Evolutionary conservation across 192 early-diverging fungal species (phyloP).

Genomic region (Paraglomus occultum): DNA sequence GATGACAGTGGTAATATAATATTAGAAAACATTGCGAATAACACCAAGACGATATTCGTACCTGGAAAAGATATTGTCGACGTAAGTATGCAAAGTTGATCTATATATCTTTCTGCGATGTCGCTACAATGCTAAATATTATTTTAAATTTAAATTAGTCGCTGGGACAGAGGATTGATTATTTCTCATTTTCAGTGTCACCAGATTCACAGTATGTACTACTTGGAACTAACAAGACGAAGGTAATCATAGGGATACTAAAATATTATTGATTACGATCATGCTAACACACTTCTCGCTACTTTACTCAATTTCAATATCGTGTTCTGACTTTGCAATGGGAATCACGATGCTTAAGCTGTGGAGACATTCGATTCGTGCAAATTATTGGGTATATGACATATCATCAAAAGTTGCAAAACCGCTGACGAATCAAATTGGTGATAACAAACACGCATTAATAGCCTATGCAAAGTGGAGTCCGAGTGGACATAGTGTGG

Average conservation of each 20-base stretch:
- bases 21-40: constrained; percentile 10
- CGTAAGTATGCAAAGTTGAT: neutral
- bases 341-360: constrained; percentile 37
- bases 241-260: constrained; percentile 36
- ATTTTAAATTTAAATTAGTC: neutral
- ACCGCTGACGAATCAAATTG: constrained; percentile 52
- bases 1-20: constrained; percentile 10
- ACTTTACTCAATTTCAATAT: too few species aligned
- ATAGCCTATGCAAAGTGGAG: constrained; percentile 76
- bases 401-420: constrained; percentile 53
- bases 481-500: constrained; percentile 71
- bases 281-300: neutral
- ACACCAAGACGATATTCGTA: constrained; percentile 12
- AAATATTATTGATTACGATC: neutral
- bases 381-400: constrained; percentile 79
- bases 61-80: constrained; percentile 22
- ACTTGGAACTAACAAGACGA: constrained; percentile 61
- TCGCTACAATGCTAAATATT: constrained; percentile 9
- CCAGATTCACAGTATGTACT: constrained; percentile 77
- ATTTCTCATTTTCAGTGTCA: constrained; percentile 64
- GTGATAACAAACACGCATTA: constrained; percentile 42
- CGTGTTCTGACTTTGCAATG: neutral
- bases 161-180: neutral
- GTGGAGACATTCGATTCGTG: constrained; percentile 85
- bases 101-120: neutral